Evolutionary conservation across 2,329 filamentous ascomycete species (phyloP).

Genomic region (Periconia digitata): DNA sequence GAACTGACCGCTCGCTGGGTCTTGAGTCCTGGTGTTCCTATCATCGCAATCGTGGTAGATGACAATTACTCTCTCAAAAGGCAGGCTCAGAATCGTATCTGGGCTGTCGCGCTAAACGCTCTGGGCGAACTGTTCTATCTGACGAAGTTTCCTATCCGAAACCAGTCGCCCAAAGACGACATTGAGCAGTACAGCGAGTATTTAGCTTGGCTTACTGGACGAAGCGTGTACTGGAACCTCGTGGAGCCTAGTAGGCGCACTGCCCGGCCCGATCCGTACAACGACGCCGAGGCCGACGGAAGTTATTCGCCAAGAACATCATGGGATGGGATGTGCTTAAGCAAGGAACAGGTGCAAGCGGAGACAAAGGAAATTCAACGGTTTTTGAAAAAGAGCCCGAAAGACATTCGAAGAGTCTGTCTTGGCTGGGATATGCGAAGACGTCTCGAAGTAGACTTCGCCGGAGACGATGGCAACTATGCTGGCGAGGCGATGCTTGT

Average conservation of each 20-base stretch:
- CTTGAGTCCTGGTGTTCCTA: conserved; percentile 88
- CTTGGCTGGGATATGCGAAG: conserved; percentile 91
- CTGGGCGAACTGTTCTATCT: conserved; percentile 90
- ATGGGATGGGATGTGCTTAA: conserved; percentile 70
- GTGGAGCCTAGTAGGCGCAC: conserved; percentile 75
- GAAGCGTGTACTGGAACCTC: conserved; percentile 78
- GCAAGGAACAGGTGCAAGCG: conserved; percentile 67
- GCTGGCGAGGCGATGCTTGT: conserved; percentile 78
- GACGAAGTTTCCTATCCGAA: conserved; percentile 65
- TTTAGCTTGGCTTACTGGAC: conserved; percentile 77
- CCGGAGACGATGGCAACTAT: conserved; percentile 72
- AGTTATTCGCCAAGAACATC: conserved; percentile 82
- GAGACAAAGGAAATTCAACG: conserved; percentile 82
- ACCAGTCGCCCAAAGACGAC: conserved; percentile 51
- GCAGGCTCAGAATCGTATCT: conserved; percentile 70
- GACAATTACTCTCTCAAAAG: conserved; percentile 76
- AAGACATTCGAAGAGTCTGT: conserved; percentile 76
- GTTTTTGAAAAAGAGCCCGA: conserved; percentile 71
- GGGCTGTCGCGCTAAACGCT: conserved; percentile 93
- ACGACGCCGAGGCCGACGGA: conserved; percentile 63
- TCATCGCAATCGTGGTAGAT: conserved; percentile 80
- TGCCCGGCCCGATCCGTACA: conserved; percentile 72
- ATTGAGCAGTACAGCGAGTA: conserved; percentile 58
- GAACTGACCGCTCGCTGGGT: conserved; percentile 87
- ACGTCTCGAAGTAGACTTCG: conserved; percentile 84